Conservation (phyloP, 2,329 filamentous ascomycete species). For the Xylariaceae sp. region DNA sequence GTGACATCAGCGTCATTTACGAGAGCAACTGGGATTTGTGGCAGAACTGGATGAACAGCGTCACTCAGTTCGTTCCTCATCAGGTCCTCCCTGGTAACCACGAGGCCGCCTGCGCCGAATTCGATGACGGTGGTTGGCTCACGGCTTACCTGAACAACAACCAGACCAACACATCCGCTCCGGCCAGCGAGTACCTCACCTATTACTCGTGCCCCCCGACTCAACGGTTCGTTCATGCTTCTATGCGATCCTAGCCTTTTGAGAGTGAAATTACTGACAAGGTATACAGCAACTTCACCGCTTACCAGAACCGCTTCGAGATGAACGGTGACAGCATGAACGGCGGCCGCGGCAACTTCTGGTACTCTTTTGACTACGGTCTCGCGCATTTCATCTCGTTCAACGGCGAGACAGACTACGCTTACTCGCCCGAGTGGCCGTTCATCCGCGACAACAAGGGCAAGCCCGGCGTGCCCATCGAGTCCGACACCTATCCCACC, state of each 20-base stretch:
- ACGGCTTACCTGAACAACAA: not conserved
- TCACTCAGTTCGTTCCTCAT: not conserved
- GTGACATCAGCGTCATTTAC: not conserved
- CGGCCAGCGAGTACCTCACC: not conserved
- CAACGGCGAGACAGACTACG: not conserved
- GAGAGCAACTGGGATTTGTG: not conserved
- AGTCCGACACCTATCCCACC: not conserved
- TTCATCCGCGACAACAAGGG: not conserved
- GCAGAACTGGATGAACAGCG: not conserved
- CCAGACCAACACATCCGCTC: not conserved
- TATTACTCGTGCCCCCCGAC: not conserved
- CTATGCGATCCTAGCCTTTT: too few species aligned
- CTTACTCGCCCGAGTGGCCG: not conserved
- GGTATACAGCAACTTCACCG: not conserved
- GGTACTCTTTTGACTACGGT: constrained; percentile 1
- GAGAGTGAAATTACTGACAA: too few species aligned
- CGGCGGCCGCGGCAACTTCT: constrained; percentile 1
- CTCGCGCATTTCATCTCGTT: not conserved
- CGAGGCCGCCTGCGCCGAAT: not conserved
- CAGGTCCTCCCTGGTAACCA: not conserved
- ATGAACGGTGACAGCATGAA: not conserved
- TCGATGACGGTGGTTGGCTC: not conserved
- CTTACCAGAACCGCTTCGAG: not conserved
- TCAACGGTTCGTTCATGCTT: not conserved
- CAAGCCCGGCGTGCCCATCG: not conserved